Evolutionary conservation across 2,329 filamentous ascomycete species (phyloP).

Genomic region (Xylaria digitata): DNA sequence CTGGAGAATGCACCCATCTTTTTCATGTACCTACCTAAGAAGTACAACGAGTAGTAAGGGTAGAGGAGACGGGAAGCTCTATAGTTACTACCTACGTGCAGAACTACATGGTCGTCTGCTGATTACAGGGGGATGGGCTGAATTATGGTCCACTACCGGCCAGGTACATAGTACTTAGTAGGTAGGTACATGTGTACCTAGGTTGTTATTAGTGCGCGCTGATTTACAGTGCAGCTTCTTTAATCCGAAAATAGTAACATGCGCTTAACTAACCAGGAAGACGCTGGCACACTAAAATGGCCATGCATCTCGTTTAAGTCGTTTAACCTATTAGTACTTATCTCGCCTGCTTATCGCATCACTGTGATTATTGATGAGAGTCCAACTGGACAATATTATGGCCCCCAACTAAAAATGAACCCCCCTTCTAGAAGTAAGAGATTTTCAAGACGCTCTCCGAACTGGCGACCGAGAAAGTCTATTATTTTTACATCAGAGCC

Average conservation of each 20-base stretch:
- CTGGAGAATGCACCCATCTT: constrained; percentile 8
- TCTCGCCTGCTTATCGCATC: constrained; percentile 12
- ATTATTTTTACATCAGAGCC: no score
- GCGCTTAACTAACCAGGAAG: constrained; percentile 14
- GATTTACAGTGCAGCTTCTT: constrained; percentile 8
- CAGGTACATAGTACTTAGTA: no score
- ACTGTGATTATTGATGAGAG: not conserved
- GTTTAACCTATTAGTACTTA: not conserved
- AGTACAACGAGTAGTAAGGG: no score
- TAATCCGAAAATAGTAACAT: constrained; percentile 24
- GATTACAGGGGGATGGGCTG: constrained; percentile 10
- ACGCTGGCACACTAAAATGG: constrained; percentile 12
- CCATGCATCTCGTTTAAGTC: constrained; percentile 18
- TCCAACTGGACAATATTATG: no score
- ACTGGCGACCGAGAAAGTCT: no score
- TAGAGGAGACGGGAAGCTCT: no score
- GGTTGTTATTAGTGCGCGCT: not conserved
- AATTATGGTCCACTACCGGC: constrained; percentile 2
- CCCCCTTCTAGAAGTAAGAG: no score
- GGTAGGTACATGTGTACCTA: not conserved
- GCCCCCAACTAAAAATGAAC: no score
- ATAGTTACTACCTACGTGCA: no score
- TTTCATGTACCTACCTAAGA: not conserved
- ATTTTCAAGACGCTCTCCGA: no score
- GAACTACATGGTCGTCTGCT: not conserved